phyloP scores from a whole-genome alignment of 1,284 basidiomycete species.

The Cryptococcus deneoformans region DNA sequence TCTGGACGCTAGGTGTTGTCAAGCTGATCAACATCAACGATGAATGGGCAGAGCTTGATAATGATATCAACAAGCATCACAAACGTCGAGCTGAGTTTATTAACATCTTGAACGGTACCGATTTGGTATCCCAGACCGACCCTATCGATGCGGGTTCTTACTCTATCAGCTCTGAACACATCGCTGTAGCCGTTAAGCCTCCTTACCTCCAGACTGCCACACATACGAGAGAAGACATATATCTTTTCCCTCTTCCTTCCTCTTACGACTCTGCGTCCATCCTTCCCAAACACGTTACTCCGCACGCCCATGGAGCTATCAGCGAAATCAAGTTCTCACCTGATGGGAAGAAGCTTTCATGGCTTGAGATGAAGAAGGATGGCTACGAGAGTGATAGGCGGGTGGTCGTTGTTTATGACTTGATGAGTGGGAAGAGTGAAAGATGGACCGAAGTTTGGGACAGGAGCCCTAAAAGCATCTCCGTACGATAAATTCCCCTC shows the following conservation, averaged over 20 bases:
- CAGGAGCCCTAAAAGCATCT: conserved; percentile 63
- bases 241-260: conserved; percentile 39
- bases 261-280: neutral
- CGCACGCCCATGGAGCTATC: conserved; percentile 77
- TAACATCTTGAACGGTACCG: conserved; percentile 62
- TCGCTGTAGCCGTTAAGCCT: conserved; percentile 83
- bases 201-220: conserved; percentile 64
- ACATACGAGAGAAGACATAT: conserved; percentile 52
- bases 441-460: conserved; percentile 72
- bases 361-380: conserved; percentile 80
- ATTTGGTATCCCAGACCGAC: conserved; percentile 64
- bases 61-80: conserved; percentile 14
- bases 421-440: conserved; percentile 29
- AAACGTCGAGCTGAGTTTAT: conserved; percentile 53
- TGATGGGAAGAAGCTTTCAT: conserved; percentile 69
- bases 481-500: conserved; percentile 51
- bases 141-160: conserved; percentile 69
- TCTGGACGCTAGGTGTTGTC: conserved; percentile 42
- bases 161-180: conserved; percentile 59
- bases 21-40: conserved; percentile 52
- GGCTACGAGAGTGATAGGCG: conserved; percentile 69
- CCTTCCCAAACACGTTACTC: conserved; percentile 57
- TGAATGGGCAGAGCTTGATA: conserved; percentile 12
- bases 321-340: conserved; percentile 65
- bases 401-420: conserved; percentile 69